These are phyloP conservation scores for Neckera pumila DNA, from an alignment of 225 moss, liverwort and hornwort species.

Conservation along the genomic window DNA sequence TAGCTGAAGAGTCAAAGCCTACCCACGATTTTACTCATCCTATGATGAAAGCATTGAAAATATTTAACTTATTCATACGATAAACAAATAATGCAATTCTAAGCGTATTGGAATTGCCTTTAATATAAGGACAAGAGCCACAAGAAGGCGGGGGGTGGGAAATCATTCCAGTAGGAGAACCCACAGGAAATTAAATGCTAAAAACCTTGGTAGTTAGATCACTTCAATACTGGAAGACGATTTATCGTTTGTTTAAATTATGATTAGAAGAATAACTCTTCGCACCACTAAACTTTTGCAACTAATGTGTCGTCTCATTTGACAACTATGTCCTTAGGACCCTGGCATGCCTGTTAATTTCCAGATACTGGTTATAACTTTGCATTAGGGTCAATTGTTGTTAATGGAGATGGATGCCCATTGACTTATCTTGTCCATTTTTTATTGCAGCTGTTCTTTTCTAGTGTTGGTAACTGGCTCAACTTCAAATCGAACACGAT, in stretches of 20 bases:
- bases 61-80: too few species aligned
- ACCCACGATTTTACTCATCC: neutral
- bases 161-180: neutral
- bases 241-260: neutral
- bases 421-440: neutral
- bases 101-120: neutral
- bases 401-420: neutral
- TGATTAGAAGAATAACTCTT: neutral
- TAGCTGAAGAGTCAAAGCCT: neutral
- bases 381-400: neutral
- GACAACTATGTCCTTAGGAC: neutral
- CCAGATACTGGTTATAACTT: neutral
- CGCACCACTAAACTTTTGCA: too few species aligned
- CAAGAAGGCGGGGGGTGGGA: neutral
- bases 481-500: constrained; percentile 32
- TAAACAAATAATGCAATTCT: neutral
- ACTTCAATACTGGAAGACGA: neutral
- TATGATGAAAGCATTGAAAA: neutral
- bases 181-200: neutral
- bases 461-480: constrained; percentile 75
- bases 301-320: neutral
- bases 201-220: too few species aligned
- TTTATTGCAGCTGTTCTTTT: constrained; percentile 53
- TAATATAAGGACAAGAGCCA: neutral
- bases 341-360: neutral